These are phyloP conservation scores for Ormosia emarginata DNA, from an alignment of 306 rosid species.

Conservation along the genomic window DNA sequence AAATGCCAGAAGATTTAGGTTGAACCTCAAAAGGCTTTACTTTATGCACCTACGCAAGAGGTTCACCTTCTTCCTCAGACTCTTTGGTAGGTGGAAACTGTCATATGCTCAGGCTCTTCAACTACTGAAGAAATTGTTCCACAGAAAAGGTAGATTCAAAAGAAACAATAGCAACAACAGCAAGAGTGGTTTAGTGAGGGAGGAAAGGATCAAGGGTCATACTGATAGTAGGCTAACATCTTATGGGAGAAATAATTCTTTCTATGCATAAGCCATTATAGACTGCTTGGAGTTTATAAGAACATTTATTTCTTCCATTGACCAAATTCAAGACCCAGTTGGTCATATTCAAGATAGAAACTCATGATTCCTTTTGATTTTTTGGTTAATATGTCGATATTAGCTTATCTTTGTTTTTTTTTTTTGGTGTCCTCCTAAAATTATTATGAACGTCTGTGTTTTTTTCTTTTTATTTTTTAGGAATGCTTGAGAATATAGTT, in stretches of 20 bases:
- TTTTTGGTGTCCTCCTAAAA: too few species aligned
- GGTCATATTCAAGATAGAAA: conserved; percentile 30
- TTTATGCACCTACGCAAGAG: conserved; percentile 36
- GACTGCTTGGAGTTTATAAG: conserved; percentile 90
- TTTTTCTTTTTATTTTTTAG: too few species aligned
- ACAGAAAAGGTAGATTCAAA: conserved; percentile 25
- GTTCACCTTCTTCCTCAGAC: conserved; percentile 38
- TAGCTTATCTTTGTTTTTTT: too few species aligned
- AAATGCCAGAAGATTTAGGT: conserved; percentile 54
- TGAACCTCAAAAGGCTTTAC: conserved; percentile 47
- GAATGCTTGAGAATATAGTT: too few species aligned
- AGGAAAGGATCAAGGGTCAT: conserved; percentile 11
- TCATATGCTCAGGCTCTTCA: conserved; percentile 43
- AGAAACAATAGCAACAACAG: conserved; percentile 34
- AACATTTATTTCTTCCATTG: conserved; percentile 58
- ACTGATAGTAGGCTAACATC: conserved; percentile 36
- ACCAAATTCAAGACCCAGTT: conserved; percentile 42
- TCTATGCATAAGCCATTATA: conserved; percentile 89
- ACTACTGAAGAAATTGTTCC: conserved; percentile 29
- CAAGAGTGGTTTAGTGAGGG: conserved; percentile 23
- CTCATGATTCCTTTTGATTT: conserved; percentile 11
- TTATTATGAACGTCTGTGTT: too few species aligned
- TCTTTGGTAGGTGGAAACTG: conserved; percentile 35
- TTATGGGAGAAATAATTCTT: conserved; percentile 62
- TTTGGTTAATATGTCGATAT: conserved; percentile 9